Percentiles rank a stretch among this genome's conserved stretches.
Conservation (phyloP, 2,329 filamentous ascomycete species). For the Fusarium nodosum region DNA sequence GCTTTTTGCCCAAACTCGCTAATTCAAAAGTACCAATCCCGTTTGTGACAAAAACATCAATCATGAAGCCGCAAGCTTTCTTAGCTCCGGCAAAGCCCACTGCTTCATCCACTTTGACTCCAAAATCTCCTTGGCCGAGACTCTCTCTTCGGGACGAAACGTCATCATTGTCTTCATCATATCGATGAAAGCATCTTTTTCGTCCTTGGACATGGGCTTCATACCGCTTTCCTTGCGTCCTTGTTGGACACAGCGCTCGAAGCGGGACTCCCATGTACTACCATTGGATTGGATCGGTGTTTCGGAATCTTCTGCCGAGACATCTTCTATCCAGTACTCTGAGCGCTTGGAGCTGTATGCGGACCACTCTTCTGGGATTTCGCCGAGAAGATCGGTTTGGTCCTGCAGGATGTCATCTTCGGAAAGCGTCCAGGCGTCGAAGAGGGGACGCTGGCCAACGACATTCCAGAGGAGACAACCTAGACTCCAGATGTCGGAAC, state of each 20-base stretch:
- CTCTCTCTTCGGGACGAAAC: constrained; percentile 35
- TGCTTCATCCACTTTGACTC: constrained; percentile 41
- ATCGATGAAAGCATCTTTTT: constrained; percentile 39
- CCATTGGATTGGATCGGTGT: constrained; percentile 7
- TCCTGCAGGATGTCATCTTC: constrained; percentile 42
- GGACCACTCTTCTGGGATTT: constrained; percentile 41
- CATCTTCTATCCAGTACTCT: constrained; percentile 36
- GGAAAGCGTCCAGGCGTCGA: constrained; percentile 41
- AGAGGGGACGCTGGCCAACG: constrained; percentile 39
- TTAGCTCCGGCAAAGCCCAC: constrained; percentile 42
- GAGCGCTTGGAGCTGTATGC: constrained; percentile 28
- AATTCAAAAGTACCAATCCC: constrained; percentile 20
- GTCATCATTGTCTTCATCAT: constrained; percentile 44
- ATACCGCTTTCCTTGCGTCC: constrained; percentile 37
- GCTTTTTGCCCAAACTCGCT: constrained; percentile 33
- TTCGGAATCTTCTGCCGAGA: constrained; percentile 16
- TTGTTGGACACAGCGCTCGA: constrained; percentile 40
- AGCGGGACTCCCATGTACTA: constrained; percentile 32
- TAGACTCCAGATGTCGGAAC: constrained; percentile 44
- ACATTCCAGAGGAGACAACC: constrained; percentile 43
- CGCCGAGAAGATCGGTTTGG: constrained; percentile 39
- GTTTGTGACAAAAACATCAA: constrained; percentile 13
- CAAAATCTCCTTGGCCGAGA: constrained; percentile 31
- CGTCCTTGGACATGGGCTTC: constrained; percentile 32
- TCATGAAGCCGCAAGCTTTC: constrained; percentile 21